Base-by-base conservation (phyloP, 1,284 basidiomycete genomes). In the Vanrija sp. region DNA sequence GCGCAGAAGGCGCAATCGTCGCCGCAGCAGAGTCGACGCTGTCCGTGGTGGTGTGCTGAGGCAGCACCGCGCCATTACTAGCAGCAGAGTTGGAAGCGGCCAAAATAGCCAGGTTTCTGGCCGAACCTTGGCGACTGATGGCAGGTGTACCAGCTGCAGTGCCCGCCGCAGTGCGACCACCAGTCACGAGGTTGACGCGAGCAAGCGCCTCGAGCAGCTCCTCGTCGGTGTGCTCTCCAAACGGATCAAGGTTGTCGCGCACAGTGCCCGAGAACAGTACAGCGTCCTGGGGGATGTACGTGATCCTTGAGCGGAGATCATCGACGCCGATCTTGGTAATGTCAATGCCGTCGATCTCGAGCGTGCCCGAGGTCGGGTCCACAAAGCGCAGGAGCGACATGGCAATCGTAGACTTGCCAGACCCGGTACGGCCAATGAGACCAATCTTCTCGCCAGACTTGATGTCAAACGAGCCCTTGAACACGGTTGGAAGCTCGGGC, bases 371-470 rank as follows among this genome's bases (percentile, higher is more conserved):
- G 1, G 83, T 79, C 0, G 92, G 91, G 66, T 98, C 93, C 7
- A 87, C 87, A 66, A 97, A 96, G 58, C 93, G 84, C 61, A 98
- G 74, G 23, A 97, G 78, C 59, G 86, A 86, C 84, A 89, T 90
- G 0, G 89, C 90, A 29, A 95, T 76, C 0, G 90, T 92, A 23
- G 60, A 67, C 60, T 78, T 78, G 15, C 77, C 77, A 8, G 63
- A 65, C 3, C 77, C 77, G 0, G 78, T 79, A 4, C 78, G 60
- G 0, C 78, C 78, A 25, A 77, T 73, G 47, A 79, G 62, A 19
- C 86, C 88, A 62, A 91, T 82, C 71, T 89, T 89, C 75, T 93
- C 90, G 12, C 83, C 79, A 0, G 88, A 83, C 44, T 80, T 81
- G 43, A 91, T 80, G 3, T 80, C 80, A 72, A 93, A 91, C 1